phyloP scores from a whole-genome alignment of 352 stramenopile genomes.

The Globisporangium apiculatum region DNA sequence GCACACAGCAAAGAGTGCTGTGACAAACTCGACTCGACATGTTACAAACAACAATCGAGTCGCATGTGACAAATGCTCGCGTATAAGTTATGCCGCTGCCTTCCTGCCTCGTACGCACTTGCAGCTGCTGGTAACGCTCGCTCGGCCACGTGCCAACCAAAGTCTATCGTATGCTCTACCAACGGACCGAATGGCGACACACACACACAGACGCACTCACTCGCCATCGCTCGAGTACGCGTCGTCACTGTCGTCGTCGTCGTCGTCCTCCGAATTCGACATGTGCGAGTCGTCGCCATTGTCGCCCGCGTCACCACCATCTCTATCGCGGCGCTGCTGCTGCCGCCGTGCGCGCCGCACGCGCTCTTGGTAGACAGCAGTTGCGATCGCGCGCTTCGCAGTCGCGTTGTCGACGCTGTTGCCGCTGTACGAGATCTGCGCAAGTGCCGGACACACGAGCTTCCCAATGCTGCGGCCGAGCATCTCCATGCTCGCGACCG shows the following conservation, averaged over 20 bases:
- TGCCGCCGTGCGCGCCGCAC: conserved; percentile 46
- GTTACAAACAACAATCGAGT: no score
- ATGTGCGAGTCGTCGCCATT: conserved; percentile 22
- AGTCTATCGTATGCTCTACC: background rate
- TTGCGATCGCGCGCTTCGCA: conserved; percentile 71
- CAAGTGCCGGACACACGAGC: conserved; percentile 63
- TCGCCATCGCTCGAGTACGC: conserved; percentile 32
- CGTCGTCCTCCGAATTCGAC: conserved; percentile 21
- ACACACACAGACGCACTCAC: background rate
- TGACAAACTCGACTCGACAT: no score
- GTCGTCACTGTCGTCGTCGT: conserved; percentile 14
- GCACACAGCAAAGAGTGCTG: no score
- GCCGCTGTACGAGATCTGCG: conserved; percentile 86
- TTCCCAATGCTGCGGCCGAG: conserved; percentile 77
- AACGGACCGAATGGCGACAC: background rate
- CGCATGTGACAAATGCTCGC: no score
- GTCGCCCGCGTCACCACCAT: conserved; percentile 13
- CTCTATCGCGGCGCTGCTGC: conserved; percentile 37
- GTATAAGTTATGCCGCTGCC: no score
- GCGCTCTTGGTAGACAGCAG: conserved; percentile 70
- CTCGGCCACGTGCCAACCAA: no score
- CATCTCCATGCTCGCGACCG: conserved; percentile 79
- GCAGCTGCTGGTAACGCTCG: no score
- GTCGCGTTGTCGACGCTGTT: conserved; percentile 73
- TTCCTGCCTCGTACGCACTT: no score